These are phyloP conservation scores for Tetrastigma voinierianum DNA, from an alignment of 164 flowering plant genomes.

Conservation along the genomic window DNA sequence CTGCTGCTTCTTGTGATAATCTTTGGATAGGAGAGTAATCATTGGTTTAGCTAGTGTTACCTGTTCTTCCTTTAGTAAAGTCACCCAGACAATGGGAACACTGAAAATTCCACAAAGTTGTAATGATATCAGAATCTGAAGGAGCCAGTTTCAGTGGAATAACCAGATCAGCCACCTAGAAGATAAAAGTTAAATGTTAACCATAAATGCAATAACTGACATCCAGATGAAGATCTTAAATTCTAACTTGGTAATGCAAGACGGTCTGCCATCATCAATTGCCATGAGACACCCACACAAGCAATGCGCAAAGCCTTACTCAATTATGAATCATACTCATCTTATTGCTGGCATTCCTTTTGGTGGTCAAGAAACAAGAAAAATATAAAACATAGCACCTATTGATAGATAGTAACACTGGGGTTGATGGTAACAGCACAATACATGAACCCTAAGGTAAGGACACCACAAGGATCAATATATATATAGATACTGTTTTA, in stretches of 20 bases:
- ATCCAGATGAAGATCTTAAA: not conserved
- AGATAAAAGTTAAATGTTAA: conserved; percentile 1
- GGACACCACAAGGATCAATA: not conserved
- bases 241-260: not conserved
- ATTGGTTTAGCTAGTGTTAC: conserved; percentile 90
- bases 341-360: not conserved
- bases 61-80: conserved; percentile 90
- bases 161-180: conserved; percentile 88
- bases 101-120: conserved; percentile 96
- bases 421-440: not conserved
- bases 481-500: not conserved
- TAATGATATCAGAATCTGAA: conserved; percentile 96
- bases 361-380: not conserved
- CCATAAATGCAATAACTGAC: not conserved
- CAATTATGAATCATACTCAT: not conserved
- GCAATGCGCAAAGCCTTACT: not conserved
- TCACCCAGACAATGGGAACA: conserved; percentile 99
- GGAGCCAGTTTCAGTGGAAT: conserved; percentile 91
- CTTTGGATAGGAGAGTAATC: conserved; percentile 86
- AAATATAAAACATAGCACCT: not conserved
- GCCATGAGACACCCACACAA: not conserved
- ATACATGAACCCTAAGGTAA: not conserved
- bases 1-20: conserved; percentile 95
- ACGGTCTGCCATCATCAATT: not conserved
- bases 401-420: not conserved